These are phyloP conservation scores for Arachis hypogaea DNA, from an alignment of 306 rosid species.

Conservation along the genomic window DNA sequence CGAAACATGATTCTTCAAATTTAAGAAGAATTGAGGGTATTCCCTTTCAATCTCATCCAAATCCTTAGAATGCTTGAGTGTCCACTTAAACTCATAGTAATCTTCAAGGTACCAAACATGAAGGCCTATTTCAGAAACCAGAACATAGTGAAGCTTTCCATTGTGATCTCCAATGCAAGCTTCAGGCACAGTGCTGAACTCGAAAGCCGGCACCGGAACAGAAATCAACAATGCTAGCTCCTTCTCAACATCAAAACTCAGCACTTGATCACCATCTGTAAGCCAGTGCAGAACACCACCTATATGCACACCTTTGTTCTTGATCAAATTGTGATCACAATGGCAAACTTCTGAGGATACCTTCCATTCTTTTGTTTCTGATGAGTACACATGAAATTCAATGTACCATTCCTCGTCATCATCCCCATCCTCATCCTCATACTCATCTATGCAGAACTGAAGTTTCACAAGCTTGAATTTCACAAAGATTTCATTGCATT, in stretches of 20 bases:
- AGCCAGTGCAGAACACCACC: slow-evolving; percentile 61
- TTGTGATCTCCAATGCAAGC: slow-evolving; percentile 66
- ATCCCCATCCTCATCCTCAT: neutral
- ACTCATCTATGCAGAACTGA: slow-evolving; percentile 18
- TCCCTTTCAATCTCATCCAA: slow-evolving; percentile 54
- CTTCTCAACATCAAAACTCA: slow-evolving; percentile 55
- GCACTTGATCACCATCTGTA: slow-evolving; percentile 50
- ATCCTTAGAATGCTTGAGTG: slow-evolving; percentile 38
- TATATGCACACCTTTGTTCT: slow-evolving; percentile 47
- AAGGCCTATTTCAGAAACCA: slow-evolving; percentile 60
- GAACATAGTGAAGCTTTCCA: slow-evolving; percentile 52
- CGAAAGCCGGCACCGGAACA: slow-evolving; percentile 45
- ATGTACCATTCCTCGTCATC: slow-evolving; percentile 32
- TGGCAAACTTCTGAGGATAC: slow-evolving; percentile 49
- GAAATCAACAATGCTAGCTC: slow-evolving; percentile 56
- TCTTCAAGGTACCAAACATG: slow-evolving; percentile 66
- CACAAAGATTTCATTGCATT: slow-evolving; percentile 25
- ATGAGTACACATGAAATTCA: slow-evolving; percentile 55
- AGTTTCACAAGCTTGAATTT: slow-evolving; percentile 52
- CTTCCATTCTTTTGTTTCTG: slow-evolving; percentile 52
- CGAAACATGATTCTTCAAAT: slow-evolving; percentile 43
- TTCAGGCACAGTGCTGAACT: slow-evolving; percentile 43
- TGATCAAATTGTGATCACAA: slow-evolving; percentile 33
- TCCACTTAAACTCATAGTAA: slow-evolving; percentile 58
- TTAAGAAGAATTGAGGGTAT: slow-evolving; percentile 41